Percentiles rank a stretch among this genome's conserved stretches.
Evolutionary conservation across 192 early-diverging fungal genomes (phyloP).

Genomic region (Coemansia sp.): DNA sequence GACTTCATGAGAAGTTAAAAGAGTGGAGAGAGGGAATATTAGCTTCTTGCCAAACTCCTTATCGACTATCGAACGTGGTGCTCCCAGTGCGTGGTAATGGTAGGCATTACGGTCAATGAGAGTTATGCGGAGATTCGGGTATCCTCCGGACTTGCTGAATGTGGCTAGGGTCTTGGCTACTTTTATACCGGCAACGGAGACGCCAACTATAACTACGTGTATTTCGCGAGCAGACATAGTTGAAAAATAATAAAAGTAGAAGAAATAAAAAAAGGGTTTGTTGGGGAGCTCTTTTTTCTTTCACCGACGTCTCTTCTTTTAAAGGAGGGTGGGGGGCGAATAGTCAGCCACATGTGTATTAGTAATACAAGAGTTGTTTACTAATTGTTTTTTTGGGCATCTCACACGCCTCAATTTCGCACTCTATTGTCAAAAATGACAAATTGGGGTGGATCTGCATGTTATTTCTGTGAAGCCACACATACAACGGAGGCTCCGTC

Average conservation of each 20-base stretch:
- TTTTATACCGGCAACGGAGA: constrained; percentile 52
- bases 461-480: not conserved
- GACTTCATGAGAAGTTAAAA: constrained; percentile 28
- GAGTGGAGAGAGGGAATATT: constrained; percentile 48
- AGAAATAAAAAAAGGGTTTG: not conserved
- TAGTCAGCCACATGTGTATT: not conserved
- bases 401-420: not conserved
- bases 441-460: not conserved
- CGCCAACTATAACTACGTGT: constrained; percentile 56
- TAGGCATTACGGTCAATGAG: constrained; percentile 56
- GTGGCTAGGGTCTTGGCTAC: constrained; percentile 40
- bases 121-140: constrained; percentile 49
- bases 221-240: constrained; percentile 33
- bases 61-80: constrained; percentile 56
- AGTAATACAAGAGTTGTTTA: not conserved
- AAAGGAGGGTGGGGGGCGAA: not conserved
- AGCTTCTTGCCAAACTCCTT: constrained; percentile 49
- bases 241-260: not conserved
- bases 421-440: not conserved
- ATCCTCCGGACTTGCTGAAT: constrained; percentile 23
- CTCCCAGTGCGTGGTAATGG: constrained; percentile 54
- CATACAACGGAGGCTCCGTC: not conserved
- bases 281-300: not conserved
- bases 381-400: not conserved
- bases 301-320: not conserved